Base-by-base conservation (phyloP, 2,329 filamentous ascomycete genomes). In the Sclerotinia sclerotiorum region DNA sequence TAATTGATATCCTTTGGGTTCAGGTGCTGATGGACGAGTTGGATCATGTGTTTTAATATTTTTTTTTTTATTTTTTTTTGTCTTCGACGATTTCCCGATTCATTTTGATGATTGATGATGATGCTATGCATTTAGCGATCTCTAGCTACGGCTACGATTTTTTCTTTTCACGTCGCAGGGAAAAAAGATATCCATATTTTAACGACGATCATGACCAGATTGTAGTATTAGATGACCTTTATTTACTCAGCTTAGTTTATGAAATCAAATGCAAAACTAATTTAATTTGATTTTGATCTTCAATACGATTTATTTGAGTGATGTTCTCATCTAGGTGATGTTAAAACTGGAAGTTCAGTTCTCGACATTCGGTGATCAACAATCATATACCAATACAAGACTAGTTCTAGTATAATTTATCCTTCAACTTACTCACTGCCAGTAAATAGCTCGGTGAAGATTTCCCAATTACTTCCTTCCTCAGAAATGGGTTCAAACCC, bases 101-200 rank as follows among this genome's bases (percentile, higher is more conserved):
- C 29, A 63, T 39, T 63, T 32, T 42, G 19, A 63, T 63, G 60
- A 62, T 62, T 29, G 24, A 51, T 51, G 51, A 63, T 51, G 60
- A 63, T 63, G 60, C 60, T 58, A 44, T 44, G 55, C 55, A 58
- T 44, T 58, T 58, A 27, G 55, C 55, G 35, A 58, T 24, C 35
- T 24, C 17, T n/a, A 42, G 44, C 46, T 51, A 62, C 29, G 17
- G 60, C 46, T 51, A 27, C 48, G 29, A 27, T 29, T 21, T 63
- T 24, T 51, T 63, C 32, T 62, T 42, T 27, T 19, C 21, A 8
- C 27, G 11, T 51, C 15, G n/a, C 54, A 51, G 46, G 46, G n/a
- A 42, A 51, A 35, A 51, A 63, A 24, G 60, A 63, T 63, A 63
- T 63, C 60, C 60, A 63, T 51, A 63, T 63, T 63, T 62, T 63